Percentiles rank a stretch among this genome's conserved stretches.
phyloP scores from a whole-genome alignment of 768 basidiomycete genomes.

The Boletus subparvulus region DNA sequence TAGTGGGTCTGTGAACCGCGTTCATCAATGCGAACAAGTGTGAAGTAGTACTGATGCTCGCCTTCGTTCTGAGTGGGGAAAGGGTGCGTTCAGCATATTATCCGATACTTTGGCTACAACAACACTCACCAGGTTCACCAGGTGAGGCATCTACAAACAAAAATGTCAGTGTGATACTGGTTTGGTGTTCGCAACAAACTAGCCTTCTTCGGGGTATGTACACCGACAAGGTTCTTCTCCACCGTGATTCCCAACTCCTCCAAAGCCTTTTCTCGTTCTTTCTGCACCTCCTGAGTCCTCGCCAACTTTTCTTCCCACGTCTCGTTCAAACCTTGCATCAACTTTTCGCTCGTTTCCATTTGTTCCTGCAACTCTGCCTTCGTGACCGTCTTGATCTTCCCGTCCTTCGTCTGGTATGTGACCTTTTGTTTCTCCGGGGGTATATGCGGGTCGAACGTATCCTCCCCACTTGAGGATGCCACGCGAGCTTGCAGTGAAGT shows the following conservation, averaged over 20 bases:
- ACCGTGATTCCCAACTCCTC: conserved; percentile 98
- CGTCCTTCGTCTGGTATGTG: conserved; percentile 90
- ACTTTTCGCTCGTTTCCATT: conserved; percentile 90
- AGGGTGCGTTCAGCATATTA: conserved; percentile 13
- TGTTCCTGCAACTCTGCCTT: conserved; percentile 98
- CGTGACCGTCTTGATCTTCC: conserved; percentile 90
- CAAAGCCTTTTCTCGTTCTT: conserved; percentile 94
- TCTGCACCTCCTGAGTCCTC: conserved; percentile 92
- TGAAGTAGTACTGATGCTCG: conserved; percentile 27
- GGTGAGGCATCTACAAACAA: conserved; percentile 75
- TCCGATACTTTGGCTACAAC: conserved; percentile 1
- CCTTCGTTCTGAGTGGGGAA: conserved; percentile 63
- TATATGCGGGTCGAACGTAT: conserved; percentile 80
- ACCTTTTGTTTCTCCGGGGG: conserved; percentile 96
- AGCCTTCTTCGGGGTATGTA: conserved; percentile 96
- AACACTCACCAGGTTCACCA: conserved; percentile 83
- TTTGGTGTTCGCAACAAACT: conserved; percentile 4
- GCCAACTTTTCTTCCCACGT: conserved; percentile 95
- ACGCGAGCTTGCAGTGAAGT: conserved; percentile 61
- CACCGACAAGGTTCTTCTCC: conserved; percentile 94
- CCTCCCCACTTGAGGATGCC: conserved; percentile 63
- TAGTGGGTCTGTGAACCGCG: conserved; percentile 65
- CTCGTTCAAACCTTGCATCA: conserved; percentile 91
- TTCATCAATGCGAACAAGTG: conserved; percentile 5
- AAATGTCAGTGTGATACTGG: conserved; percentile 9